Percentiles rank a stretch among this genome's conserved stretches.
Conservation (phyloP, 805 yeast species). For the Dipodascus geniculatus region DNA sequence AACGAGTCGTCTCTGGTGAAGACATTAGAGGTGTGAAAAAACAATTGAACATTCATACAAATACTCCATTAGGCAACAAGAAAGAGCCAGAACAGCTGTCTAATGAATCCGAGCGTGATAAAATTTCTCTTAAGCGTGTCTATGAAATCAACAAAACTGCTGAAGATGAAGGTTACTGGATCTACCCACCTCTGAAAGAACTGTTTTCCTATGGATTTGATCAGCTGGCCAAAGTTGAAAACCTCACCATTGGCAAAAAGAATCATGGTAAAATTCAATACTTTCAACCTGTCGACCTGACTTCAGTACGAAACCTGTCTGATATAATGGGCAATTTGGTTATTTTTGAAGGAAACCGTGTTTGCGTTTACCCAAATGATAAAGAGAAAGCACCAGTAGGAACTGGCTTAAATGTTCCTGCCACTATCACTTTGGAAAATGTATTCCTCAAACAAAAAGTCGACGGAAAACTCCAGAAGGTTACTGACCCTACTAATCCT, state of each 20-base stretch:
- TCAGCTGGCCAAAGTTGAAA: slow-evolving; percentile 44
- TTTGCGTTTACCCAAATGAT: slow-evolving; percentile 61
- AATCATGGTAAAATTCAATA: slow-evolving; percentile 65
- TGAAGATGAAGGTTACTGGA: slow-evolving; percentile 55
- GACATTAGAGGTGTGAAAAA: neutral
- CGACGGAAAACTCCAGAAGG: slow-evolving; percentile 49
- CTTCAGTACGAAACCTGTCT: slow-evolving; percentile 45
- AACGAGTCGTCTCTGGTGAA: neutral
- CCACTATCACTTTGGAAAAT: slow-evolving; percentile 58
- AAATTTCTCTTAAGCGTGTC: neutral
- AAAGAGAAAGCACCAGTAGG: slow-evolving; percentile 46
- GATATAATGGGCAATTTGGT: slow-evolving; percentile 55
- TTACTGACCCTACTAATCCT: slow-evolving; percentile 56
- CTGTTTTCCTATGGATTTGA: slow-evolving; percentile 42
- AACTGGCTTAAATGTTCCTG: slow-evolving; percentile 67
- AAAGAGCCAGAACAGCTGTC: neutral
- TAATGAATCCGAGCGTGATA: neutral
- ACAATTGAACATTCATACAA: neutral
- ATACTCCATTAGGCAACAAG: neutral
- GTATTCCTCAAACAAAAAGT: slow-evolving; percentile 64
- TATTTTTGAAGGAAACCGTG: slow-evolving; percentile 45
- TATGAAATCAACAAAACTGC: slow-evolving; percentile 16
- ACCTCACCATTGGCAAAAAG: slow-evolving; percentile 62
- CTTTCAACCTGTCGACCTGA: slow-evolving; percentile 64
- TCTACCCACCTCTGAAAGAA: slow-evolving; percentile 56